phyloP scores from a whole-genome alignment of 257 asterid genomes.

The Datura wrightii region DNA sequence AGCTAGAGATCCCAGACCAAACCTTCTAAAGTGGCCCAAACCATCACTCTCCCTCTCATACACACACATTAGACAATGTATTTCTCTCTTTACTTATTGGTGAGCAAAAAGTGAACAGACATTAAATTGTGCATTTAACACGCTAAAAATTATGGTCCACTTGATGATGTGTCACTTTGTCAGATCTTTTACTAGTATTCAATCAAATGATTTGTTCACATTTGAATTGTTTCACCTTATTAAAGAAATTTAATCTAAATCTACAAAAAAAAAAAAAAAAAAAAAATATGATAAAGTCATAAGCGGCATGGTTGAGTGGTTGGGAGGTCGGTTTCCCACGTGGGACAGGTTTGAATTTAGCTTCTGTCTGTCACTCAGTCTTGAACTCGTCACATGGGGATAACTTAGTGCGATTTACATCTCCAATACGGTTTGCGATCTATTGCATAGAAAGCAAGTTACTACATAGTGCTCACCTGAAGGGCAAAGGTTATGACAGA shows the following conservation, averaged over 20 bases:
- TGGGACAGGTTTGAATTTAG: too few relatives aligned
- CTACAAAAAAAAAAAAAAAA: neutral
- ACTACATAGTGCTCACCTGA: too few relatives aligned
- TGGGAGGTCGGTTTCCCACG: too few relatives aligned
- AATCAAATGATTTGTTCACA: neutral
- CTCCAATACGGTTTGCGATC: too few relatives aligned
- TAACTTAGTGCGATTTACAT: too few relatives aligned
- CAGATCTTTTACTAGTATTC: neutral
- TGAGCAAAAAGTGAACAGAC: neutral
- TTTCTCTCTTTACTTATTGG: neutral
- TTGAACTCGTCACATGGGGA: too few relatives aligned
- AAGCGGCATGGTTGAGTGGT: too few relatives aligned
- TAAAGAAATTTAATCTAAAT: neutral
- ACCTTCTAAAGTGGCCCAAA: neutral
- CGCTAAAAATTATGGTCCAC: neutral
- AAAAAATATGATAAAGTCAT: too few relatives aligned
- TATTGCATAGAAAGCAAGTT: too few relatives aligned
- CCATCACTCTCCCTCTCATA: neutral
- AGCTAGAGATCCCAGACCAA: neutral
- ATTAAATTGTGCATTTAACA: slow-evolving; percentile 3
- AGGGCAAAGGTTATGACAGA: too few relatives aligned
- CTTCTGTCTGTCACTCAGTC: too few relatives aligned
- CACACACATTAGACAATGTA: neutral
- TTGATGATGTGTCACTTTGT: neutral
- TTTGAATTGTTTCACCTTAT: neutral